Percentiles rank a stretch among this genome's conserved stretches.
These are phyloP conservation scores for Voacanga thouarsii DNA, from an alignment of 257 asterid genomes.

Conservation along the genomic window DNA sequence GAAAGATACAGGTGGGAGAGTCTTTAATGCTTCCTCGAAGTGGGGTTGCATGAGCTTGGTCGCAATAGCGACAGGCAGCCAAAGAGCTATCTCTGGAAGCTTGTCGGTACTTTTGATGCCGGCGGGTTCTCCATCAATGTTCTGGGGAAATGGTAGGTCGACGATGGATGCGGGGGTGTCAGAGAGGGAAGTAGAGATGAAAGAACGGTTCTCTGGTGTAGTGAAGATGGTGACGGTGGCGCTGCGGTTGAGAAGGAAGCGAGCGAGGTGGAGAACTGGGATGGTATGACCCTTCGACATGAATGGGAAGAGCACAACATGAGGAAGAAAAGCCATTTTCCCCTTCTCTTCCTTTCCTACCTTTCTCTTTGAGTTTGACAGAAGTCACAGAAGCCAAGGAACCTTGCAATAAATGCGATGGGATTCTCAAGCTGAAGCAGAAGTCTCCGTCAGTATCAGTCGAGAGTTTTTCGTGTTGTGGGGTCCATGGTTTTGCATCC, in stretches of 20 bases:
- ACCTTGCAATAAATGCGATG: too few species aligned
- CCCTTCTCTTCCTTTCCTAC: too few species aligned
- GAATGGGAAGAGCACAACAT: constrained; percentile 59
- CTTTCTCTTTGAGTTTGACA: too few species aligned
- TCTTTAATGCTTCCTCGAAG: constrained; percentile 43
- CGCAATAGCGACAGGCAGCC: constrained; percentile 33
- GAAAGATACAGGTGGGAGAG: constrained; percentile 27
- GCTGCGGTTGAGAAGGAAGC: constrained; percentile 38
- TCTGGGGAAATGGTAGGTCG: constrained; percentile 54
- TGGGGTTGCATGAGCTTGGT: constrained; percentile 42
- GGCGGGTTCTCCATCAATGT: constrained; percentile 39
- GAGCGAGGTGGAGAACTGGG: constrained; percentile 60
- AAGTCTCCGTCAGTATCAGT: too few species aligned
- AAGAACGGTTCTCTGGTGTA: constrained; percentile 52
- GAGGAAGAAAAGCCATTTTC: constrained; percentile 30
- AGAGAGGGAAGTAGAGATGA: constrained; percentile 44
- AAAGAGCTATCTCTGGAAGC: constrained; percentile 59
- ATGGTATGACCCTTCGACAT: constrained; percentile 85
- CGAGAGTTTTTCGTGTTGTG: too few species aligned
- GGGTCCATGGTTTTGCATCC: too few species aligned
- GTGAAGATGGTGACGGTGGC: constrained; percentile 56
- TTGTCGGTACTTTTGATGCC: constrained; percentile 66
- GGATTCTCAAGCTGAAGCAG: too few species aligned
- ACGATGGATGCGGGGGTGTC: constrained; percentile 22
- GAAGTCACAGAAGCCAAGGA: too few species aligned